Evolutionary conservation across 805 yeast genomes (phyloP), one percentile per base, ranked within the genome.

Genomic region (Jamesozyma gamospora): DNA sequence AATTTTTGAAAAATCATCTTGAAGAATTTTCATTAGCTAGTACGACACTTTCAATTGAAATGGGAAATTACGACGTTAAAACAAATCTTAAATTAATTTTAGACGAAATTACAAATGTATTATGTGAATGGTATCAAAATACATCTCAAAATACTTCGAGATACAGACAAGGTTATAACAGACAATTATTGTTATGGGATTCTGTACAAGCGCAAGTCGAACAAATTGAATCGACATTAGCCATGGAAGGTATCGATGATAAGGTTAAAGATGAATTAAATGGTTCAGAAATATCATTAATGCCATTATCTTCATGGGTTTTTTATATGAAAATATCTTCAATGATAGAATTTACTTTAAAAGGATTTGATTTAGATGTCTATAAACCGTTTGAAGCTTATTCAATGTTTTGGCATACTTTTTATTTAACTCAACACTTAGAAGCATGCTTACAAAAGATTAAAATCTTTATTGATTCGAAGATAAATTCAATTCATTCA

Each of bases 141-240:
- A 49, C 62, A 14, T 66, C 75, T 5, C 80, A 79, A 56, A 90
- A 90, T 51, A 77, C 86, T 28, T 76, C 94, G 36, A 70, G 95
- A 41, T 87, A 85, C 52, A 74, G 96, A 46, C 95, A 85, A 55
- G 74, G 81, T 45, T 62, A 80, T 51, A 64, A 78, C 46, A 66
- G 78, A 52, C 65, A 71, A 51, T 52, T 77, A 40, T 51, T 71
- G 34, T 47, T 70, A 3, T 84, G 90, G 82, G 96, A 90, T 58
- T 70, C 86, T 2, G 63, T 84, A 26, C 96, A 90, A 52, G 92
- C 82, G 9, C 70, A 71, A 31, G 70, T 82, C 39, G 94, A 85
- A 51, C 60, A 65, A 4, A 65, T 78, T 28, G 96, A 86, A 54
- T 47, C 68, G 13, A 66, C 64, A 6, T 41, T 72, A 7, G 59